Conservation (phyloP, 345 rosid species). For the Firmiana major region DNA sequence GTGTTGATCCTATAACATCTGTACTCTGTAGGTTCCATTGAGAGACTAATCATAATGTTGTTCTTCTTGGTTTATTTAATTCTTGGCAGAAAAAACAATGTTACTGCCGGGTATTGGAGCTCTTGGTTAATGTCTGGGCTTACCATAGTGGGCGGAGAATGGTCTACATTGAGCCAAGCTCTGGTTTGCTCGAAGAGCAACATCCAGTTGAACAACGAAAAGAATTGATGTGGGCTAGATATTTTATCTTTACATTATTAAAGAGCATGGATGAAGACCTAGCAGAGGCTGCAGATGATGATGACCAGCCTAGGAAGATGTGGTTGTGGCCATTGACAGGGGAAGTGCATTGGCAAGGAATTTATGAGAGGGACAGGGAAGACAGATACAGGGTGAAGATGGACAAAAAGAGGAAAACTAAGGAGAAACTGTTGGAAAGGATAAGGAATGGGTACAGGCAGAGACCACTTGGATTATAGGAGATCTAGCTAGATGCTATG, state of each 20-base stretch:
- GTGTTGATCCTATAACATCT: background rate
- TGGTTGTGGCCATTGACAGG: constrained; percentile 98
- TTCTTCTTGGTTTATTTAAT: constrained; percentile 13
- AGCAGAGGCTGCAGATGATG: constrained; percentile 98
- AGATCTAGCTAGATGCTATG: background rate
- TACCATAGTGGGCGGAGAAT: constrained; percentile 83
- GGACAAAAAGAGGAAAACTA: constrained; percentile 90
- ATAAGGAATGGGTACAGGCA: constrained; percentile 69
- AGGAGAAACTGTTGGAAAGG: constrained; percentile 66
- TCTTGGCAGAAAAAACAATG: constrained; percentile 71
- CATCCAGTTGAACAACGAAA: constrained; percentile 62
- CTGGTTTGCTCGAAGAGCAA: constrained; percentile 71
- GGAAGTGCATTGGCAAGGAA: constrained; percentile 97
- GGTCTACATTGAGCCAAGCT: constrained; percentile 79
- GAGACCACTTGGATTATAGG: constrained; percentile 60
- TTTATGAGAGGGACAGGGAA: constrained; percentile 93
- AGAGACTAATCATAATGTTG: background rate
- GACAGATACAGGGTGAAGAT: constrained; percentile 82
- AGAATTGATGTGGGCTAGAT: constrained; percentile 72
- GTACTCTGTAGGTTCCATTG: background rate
- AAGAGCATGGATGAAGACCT: constrained; percentile 98
- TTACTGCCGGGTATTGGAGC: constrained; percentile 83
- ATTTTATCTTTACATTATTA: constrained; percentile 64
- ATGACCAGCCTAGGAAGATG: constrained; percentile 56
- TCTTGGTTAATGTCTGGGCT: constrained; percentile 89